Evolutionary conservation across 2,329 filamentous ascomycete species (phyloP).

Genomic region (Paramyrothecium sp.): DNA sequence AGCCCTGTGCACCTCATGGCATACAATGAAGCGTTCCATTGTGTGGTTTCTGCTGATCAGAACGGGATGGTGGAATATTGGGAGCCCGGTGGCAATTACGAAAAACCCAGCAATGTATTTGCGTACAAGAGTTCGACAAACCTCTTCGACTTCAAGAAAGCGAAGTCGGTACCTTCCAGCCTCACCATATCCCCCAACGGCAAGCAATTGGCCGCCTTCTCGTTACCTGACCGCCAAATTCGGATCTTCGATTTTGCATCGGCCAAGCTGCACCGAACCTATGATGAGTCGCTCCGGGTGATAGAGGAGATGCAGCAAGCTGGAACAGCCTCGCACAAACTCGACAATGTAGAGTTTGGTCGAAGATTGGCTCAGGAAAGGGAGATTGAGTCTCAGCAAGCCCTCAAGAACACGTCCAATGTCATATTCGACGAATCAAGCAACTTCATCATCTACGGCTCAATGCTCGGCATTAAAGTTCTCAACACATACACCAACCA

Average conservation of each 20-base stretch:
- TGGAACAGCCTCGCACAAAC: slow-evolving; percentile 75
- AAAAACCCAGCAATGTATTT: slow-evolving; percentile 91
- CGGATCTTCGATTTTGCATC: slow-evolving; percentile 90
- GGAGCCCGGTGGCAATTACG: slow-evolving; percentile 75
- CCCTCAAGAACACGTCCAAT: slow-evolving; percentile 70
- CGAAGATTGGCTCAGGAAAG: slow-evolving; percentile 82
- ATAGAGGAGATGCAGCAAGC: slow-evolving; percentile 95
- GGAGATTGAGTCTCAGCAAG: slow-evolving; percentile 69
- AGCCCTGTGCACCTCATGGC: slow-evolving; percentile 80
- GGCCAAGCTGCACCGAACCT: slow-evolving; percentile 85
- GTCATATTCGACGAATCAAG: slow-evolving; percentile 95
- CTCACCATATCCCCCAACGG: slow-evolving; percentile 85
- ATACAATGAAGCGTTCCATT: slow-evolving; percentile 87
- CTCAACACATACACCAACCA: slow-evolving; percentile 95
- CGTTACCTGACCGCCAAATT: slow-evolving; percentile 89
- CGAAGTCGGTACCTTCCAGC: slow-evolving; percentile 79
- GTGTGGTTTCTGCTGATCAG: slow-evolving; percentile 85
- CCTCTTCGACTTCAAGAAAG: slow-evolving; percentile 95
- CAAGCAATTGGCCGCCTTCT: slow-evolving; percentile 82
- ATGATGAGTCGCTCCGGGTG: slow-evolving; percentile 89
- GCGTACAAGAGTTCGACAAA: slow-evolving; percentile 91
- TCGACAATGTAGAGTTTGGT: slow-evolving; percentile 92
- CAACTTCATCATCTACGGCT: slow-evolving; percentile 92
- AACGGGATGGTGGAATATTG: slow-evolving; percentile 97
- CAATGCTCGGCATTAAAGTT: slow-evolving; percentile 88